A percentile compares a stretch with the other conserved stretches of the same genome.
Evolutionary conservation across 1,284 basidiomycete species (phyloP).

Genomic region (Trichosporon sp.): DNA sequence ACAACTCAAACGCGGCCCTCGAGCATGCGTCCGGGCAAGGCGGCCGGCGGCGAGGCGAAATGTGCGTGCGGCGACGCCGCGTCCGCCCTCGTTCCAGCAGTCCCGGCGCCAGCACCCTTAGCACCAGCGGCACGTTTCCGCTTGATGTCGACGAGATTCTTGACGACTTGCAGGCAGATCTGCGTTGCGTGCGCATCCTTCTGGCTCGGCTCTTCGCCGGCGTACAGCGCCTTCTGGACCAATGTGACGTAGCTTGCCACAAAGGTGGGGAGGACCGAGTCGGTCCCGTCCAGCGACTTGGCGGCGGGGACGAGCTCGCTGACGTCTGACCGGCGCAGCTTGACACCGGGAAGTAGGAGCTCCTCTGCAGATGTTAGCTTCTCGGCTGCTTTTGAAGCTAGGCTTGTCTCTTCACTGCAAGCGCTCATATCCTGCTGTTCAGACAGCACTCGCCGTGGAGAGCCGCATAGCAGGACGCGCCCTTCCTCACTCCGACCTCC

Average conservation of each 20-base stretch:
- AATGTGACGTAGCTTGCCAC: constrained; percentile 75
- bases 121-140: background rate
- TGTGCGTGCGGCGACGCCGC: background rate
- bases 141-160: constrained; percentile 21
- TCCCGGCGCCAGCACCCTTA: no score
- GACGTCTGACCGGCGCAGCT: constrained; percentile 64
- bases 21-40: background rate
- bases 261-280: constrained; percentile 61
- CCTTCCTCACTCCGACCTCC: background rate
- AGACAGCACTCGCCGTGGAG: no score
- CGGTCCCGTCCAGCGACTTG: constrained; percentile 20
- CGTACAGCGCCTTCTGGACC: constrained; percentile 72
- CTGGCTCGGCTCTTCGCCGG: constrained; percentile 67
- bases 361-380: constrained; percentile 24
- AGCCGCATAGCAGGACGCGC: background rate
- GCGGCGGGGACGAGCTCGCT: constrained; percentile 70
- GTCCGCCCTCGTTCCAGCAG: background rate
- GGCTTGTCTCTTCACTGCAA: no score
- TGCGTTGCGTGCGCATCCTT: constrained; percentile 70
- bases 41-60: background rate
- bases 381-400: no score
- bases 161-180: constrained; percentile 66
- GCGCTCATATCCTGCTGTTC: no score
- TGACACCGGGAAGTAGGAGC: constrained; percentile 13
- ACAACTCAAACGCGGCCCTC: constrained; percentile 2